Percentiles rank a stretch among this genome's conserved stretches.
These are phyloP conservation scores for Pyrrhoderma lamaoense DNA, from an alignment of 1,284 basidiomycete species.

Conservation along the genomic window DNA sequence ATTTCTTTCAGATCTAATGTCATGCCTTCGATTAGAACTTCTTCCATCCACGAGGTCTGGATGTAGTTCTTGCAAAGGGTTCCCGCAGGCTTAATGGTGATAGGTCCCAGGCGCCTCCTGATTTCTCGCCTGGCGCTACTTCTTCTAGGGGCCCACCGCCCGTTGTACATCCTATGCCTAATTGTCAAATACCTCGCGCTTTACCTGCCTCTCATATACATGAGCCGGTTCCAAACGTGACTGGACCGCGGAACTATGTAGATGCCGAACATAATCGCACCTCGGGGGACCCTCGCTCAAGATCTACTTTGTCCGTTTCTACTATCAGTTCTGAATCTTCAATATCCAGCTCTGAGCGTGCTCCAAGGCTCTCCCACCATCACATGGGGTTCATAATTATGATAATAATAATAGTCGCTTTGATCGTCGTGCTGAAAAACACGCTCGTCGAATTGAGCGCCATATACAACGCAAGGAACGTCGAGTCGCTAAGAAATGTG, in stretches of 20 bases:
- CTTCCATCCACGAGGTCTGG: conserved; percentile 15
- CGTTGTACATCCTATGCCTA: not conserved
- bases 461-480: not conserved
- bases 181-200: not conserved
- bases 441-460: not conserved
- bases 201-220: not conserved
- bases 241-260: not conserved
- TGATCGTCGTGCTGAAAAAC: not conserved
- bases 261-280: not conserved
- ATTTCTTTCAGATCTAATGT: not conserved
- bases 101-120: conserved; percentile 9
- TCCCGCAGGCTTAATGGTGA: conserved; percentile 14
- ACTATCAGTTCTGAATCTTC: not conserved
- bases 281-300: not conserved
- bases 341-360: not conserved
- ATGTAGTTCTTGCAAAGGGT: conserved; percentile 16
- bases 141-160: conserved; percentile 1
- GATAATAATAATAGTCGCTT: not conserved
- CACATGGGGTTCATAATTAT: not conserved
- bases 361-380: not conserved
- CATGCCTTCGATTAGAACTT: conserved; percentile 2
- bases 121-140: not conserved
- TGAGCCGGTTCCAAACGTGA: not conserved
- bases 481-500: not conserved
- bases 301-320: not conserved